These are phyloP conservation scores for Aspergillus floridensis DNA, from an alignment of 2,329 filamentous ascomycete species.

Conservation along the genomic window DNA sequence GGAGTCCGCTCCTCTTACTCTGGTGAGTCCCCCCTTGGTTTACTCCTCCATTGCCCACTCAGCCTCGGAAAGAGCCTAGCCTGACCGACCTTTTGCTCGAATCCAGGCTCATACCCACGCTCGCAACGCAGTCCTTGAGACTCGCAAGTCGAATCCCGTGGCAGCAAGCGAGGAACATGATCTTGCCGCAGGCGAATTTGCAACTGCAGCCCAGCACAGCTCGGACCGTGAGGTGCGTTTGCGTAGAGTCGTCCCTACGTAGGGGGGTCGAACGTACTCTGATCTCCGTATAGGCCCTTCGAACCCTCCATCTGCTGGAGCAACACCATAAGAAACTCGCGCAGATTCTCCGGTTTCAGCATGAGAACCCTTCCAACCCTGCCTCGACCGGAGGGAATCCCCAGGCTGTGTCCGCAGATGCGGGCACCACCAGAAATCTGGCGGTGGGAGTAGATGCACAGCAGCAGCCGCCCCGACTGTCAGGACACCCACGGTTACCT, in stretches of 20 bases:
- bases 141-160: constrained; percentile 65
- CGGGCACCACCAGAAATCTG: constrained; percentile 19
- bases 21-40: constrained; percentile 44
- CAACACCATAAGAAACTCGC: constrained; percentile 83
- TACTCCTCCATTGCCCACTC: background rate
- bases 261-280: background rate
- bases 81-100: constrained; percentile 19
- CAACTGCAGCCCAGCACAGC: constrained; percentile 73
- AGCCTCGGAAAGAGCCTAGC: background rate
- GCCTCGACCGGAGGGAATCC: constrained; percentile 16
- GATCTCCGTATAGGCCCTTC: constrained; percentile 63
- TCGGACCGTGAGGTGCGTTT: constrained; percentile 55
- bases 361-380: constrained; percentile 47
- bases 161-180: constrained; percentile 86
- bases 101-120: constrained; percentile 81
- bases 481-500: constrained; percentile 45
- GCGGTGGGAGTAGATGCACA: constrained; percentile 32
- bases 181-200: constrained; percentile 82
- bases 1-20: constrained; percentile 67
- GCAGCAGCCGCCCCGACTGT: constrained; percentile 40
- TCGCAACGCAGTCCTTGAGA: constrained; percentile 74
- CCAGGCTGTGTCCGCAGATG: constrained; percentile 19
- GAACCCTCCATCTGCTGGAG: constrained; percentile 81
- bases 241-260: background rate
- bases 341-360: constrained; percentile 71